phyloP scores from a whole-genome alignment of 495 filamentous ascomycete species.

The Penicillium dipodomyicola region DNA sequence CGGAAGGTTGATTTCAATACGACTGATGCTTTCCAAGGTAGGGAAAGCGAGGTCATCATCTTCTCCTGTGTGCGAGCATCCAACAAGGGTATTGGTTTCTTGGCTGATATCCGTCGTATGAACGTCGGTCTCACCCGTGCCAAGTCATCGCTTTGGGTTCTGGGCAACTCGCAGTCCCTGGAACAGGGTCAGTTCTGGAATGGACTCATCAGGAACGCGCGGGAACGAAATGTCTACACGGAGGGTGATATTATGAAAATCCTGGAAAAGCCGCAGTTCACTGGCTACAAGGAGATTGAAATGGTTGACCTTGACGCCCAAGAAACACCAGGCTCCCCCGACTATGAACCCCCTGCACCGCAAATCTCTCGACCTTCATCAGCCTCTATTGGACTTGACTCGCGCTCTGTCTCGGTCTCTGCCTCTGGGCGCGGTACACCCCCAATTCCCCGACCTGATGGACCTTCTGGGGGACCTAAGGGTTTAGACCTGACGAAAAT shows the following conservation, averaged over 20 bases:
- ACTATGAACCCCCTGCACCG: slow-evolving; percentile 15
- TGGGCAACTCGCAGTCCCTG: slow-evolving; percentile 85
- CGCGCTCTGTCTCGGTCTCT: slow-evolving; percentile 25
- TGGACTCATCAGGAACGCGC: slow-evolving; percentile 77
- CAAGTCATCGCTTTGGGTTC: slow-evolving; percentile 91
- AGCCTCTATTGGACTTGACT: slow-evolving; percentile 25
- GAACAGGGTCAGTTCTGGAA: slow-evolving; percentile 88
- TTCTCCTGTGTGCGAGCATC: slow-evolving; percentile 97
- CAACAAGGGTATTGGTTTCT: slow-evolving; percentile 92
- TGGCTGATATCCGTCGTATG: slow-evolving; percentile 98
- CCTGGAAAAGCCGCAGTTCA: slow-evolving; percentile 50
- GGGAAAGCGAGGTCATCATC: slow-evolving; percentile 96
- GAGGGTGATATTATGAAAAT: slow-evolving; percentile 59
- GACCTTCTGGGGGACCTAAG: slow-evolving; percentile 46
- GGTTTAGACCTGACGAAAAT: slow-evolving; percentile 43
- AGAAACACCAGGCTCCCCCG: slow-evolving; percentile 7
- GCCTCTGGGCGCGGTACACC: slow-evolving; percentile 30
- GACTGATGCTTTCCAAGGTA: slow-evolving; percentile 95
- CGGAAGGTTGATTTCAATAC: slow-evolving; percentile 93
- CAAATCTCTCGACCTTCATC: slow-evolving; percentile 32
- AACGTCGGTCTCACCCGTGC: slow-evolving; percentile 97
- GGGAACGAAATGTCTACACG: slow-evolving; percentile 69
- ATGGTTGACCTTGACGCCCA: slow-evolving; percentile 43
- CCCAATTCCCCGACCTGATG: slow-evolving; percentile 27
- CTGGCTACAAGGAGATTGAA: slow-evolving; percentile 45